phyloP scores from a whole-genome alignment of 257 asterid genomes.

The Plantago ovata region DNA sequence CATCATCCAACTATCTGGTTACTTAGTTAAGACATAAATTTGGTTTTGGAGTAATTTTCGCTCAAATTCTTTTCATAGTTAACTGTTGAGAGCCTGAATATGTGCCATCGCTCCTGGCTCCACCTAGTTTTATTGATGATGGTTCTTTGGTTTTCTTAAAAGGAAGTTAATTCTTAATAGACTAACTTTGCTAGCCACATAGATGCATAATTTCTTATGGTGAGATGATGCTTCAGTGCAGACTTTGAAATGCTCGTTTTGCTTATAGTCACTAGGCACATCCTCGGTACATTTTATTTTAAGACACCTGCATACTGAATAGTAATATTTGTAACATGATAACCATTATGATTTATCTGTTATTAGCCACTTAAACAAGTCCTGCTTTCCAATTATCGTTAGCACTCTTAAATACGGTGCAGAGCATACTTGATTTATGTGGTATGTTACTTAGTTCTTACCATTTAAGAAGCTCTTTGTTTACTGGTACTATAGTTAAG shows the following conservation, averaged over 20 bases:
- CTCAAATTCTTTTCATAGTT: no score
- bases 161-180: neutral
- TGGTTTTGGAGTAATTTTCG: no score
- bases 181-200: neutral
- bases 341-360: neutral
- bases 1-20: no score
- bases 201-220: neutral
- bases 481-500: no score
- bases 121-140: neutral
- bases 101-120: neutral
- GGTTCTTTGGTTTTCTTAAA: neutral
- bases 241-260: neutral
- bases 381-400: constrained; percentile 1
- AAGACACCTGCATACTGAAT: neutral
- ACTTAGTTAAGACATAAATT: no score
- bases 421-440: neutral
- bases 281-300: neutral
- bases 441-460: neutral
- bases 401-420: neutral
- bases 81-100: neutral
- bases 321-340: neutral
- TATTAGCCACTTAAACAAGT: neutral
- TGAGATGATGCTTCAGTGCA: neutral
- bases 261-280: neutral
- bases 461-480: neutral